A percentile compares a stretch with the other conserved stretches of the same genome.
These are phyloP conservation scores for Trapa incisa DNA, from an alignment of 345 rosid genomes.

Conservation along the genomic window DNA sequence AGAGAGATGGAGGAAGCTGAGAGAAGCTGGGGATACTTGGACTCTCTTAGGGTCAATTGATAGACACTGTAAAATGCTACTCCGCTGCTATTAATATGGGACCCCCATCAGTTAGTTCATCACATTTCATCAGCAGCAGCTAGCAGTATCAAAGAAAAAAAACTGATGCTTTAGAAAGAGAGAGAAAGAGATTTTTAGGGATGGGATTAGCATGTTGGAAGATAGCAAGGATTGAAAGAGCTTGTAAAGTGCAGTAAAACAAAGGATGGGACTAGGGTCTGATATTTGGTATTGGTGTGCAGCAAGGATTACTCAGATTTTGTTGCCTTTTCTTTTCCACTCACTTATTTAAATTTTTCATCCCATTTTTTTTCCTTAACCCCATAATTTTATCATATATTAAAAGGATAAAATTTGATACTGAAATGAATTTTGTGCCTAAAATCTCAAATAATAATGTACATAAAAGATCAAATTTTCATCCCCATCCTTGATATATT, in stretches of 20 bases:
- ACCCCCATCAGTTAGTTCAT: neutral
- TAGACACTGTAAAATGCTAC: neutral
- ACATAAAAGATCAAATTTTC: no score
- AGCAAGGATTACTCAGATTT: no score
- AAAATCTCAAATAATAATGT: no score
- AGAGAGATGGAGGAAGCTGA: neutral
- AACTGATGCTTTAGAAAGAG: neutral
- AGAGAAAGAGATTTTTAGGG: conserved; percentile 1
- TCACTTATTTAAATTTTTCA: no score
- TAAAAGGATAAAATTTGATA: no score
- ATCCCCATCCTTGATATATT: no score
- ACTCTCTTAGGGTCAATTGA: neutral
- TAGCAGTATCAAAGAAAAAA: neutral
- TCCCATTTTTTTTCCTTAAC: no score
- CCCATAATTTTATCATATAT: no score
- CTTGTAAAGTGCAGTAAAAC: no score
- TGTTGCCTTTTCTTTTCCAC: no score
- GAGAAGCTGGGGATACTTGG: conserved; percentile 9
- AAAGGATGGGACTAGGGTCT: neutral
- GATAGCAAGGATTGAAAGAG: conserved; percentile 4
- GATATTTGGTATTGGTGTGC: conserved; percentile 1
- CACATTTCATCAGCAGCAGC: neutral
- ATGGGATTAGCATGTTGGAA: conserved; percentile 7
- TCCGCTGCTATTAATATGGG: neutral
- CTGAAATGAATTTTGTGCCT: no score